A percentile compares a stretch with the other conserved stretches of the same genome.
These are phyloP conservation scores for Piromyces sp. DNA, from an alignment of 192 early-diverging fungal species.

Conservation along the genomic window DNA sequence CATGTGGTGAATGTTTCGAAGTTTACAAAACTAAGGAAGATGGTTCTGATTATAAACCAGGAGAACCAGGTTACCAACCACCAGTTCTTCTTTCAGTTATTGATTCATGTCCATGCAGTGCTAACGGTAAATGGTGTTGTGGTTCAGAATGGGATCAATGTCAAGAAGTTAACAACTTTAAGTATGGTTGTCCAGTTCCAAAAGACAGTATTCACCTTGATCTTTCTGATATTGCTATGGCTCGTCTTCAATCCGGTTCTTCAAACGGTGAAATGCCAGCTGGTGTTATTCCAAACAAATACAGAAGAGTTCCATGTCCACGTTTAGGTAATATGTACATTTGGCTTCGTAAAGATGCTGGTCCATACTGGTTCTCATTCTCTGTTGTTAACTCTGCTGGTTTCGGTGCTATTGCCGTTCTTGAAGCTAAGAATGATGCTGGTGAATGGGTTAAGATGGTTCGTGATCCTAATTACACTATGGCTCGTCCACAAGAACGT, in stretches of 20 bases:
- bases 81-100: constrained; percentile 2
- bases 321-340: background rate
- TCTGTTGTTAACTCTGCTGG: constrained; percentile 5
- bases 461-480: constrained; percentile 6
- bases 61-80: constrained; percentile 1
- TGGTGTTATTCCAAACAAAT: constrained; percentile 2
- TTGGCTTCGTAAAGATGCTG: constrained; percentile 1
- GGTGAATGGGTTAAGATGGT: background rate
- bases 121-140: constrained; percentile 2
- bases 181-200: constrained; percentile 2
- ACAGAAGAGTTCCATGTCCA: constrained; percentile 2
- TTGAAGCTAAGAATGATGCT: background rate
- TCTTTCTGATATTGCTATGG: constrained; percentile 5
- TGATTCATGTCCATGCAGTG: constrained; percentile 1
- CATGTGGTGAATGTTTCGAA: constrained; percentile 3
- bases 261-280: background rate
- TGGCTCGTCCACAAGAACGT: constrained; percentile 4
- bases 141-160: background rate
- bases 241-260: constrained; percentile 2
- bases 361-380: constrained; percentile 2
- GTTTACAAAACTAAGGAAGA: constrained; percentile 1
- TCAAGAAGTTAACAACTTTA: background rate
- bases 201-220: constrained; percentile 2
- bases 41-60: constrained; percentile 2
- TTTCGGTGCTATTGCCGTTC: constrained; percentile 1